phyloP scores from a whole-genome alignment of 768 basidiomycete species.

The Crucibulum laeve region DNA sequence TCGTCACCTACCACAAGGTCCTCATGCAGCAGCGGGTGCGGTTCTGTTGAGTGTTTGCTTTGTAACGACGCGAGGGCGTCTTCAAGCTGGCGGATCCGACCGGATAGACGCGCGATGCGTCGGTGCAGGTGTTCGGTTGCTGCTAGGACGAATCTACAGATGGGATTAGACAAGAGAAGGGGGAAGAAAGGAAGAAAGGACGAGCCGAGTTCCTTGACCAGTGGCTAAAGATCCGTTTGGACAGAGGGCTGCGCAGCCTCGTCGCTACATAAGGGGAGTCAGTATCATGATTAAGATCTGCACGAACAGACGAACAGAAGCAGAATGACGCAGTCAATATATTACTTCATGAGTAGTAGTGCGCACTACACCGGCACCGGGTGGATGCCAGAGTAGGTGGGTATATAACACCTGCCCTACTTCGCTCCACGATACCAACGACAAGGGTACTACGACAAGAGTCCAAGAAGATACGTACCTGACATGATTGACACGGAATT shows the following conservation, averaged over 20 bases:
- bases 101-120: conserved; percentile 46
- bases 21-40: conserved; percentile 57
- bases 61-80: conserved; percentile 54
- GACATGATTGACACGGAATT: conserved; percentile 75
- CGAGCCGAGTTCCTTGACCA: conserved; percentile 71
- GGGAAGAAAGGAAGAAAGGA: not conserved
- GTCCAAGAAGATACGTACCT: conserved; percentile 33
- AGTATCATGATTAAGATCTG: too few relatives aligned
- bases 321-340: too few relatives aligned
- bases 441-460: too few relatives aligned
- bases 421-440: too few relatives aligned
- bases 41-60: conserved; percentile 43
- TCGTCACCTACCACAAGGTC: conserved; percentile 37
- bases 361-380: too few relatives aligned
- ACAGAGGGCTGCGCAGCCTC: conserved; percentile 67
- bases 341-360: too few relatives aligned
- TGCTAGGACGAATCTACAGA: conserved; percentile 49
- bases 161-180: conserved; percentile 1
- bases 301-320: too few relatives aligned
- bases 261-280: conserved; percentile 31
- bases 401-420: too few relatives aligned
- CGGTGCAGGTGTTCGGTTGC: conserved; percentile 65
- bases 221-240: conserved; percentile 66
- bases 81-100: conserved; percentile 55
- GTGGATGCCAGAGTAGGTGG: too few relatives aligned